A percentile compares a stretch with the other conserved stretches of the same genome.
These are phyloP conservation scores for Aspergillus brunneoviolaceus DNA, from an alignment of 2,329 filamentous ascomycete species.

Conservation along the genomic window DNA sequence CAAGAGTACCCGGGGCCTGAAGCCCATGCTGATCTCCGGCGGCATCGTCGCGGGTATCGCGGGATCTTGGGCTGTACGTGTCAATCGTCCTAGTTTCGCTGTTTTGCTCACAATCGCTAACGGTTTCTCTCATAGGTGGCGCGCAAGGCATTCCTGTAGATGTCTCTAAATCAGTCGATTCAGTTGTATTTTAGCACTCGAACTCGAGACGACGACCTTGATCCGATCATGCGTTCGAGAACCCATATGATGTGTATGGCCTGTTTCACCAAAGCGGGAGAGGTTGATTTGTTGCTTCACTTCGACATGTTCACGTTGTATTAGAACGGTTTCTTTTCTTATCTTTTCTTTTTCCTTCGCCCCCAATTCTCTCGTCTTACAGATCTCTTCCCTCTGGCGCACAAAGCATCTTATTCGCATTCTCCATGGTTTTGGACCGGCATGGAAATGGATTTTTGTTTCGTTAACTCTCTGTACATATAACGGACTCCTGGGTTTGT, in stretches of 20 bases:
- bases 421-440: slow-evolving; percentile 41
- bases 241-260: slow-evolving; percentile 27
- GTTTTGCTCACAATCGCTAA: slow-evolving; percentile 10
- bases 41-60: slow-evolving; percentile 84
- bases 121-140: slow-evolving; percentile 42
- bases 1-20: slow-evolving; percentile 87
- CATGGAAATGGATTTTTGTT: slow-evolving; percentile 43
- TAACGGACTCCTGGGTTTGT: slow-evolving; percentile 39
- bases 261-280: slow-evolving; percentile 29
- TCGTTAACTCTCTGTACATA: slow-evolving; percentile 43
- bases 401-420: slow-evolving; percentile 44
- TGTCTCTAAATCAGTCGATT: slow-evolving; percentile 1
- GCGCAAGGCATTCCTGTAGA: slow-evolving; percentile 53
- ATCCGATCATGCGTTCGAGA: slow-evolving; percentile 21
- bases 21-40: slow-evolving; percentile 92
- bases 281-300: slow-evolving; percentile 20
- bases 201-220: slow-evolving; percentile 15
- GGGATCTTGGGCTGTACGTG: slow-evolving; percentile 84
- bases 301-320: slow-evolving; percentile 35
- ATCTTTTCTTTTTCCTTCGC: slow-evolving; percentile 13
- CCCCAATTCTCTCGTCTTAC: slow-evolving; percentile 15
- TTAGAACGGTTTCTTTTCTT: slow-evolving; percentile 37
- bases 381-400: slow-evolving; percentile 47
- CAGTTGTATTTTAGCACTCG: slow-evolving; percentile 19
- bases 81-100: slow-evolving; percentile 10